Evolutionary conservation across 306 rosid genomes (phyloP).

Genomic region (Vicia villosa): DNA sequence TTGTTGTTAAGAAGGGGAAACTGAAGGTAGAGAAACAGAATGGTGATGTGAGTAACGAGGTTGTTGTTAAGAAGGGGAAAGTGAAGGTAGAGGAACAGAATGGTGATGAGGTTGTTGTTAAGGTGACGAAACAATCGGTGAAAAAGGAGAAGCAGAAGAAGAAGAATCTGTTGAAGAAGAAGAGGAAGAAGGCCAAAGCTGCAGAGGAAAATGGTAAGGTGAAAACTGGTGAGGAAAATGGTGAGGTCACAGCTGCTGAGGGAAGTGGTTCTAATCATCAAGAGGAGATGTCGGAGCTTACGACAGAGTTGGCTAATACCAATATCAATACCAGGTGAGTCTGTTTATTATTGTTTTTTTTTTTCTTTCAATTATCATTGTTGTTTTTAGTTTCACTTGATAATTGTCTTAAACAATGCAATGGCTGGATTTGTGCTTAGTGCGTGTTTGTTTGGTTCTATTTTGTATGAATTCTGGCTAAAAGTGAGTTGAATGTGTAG

Average conservation of each 20-base stretch:
- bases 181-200: conserved; percentile 36
- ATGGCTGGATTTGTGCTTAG: conserved; percentile 1
- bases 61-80: conserved; percentile 40
- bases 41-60: conserved; percentile 37
- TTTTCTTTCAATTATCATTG: neutral
- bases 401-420: conserved; percentile 6
- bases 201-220: conserved; percentile 10
- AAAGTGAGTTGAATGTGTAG: neutral
- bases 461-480: neutral
- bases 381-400: neutral
- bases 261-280: conserved; percentile 39
- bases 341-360: neutral
- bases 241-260: conserved; percentile 31
- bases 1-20: conserved; percentile 39
- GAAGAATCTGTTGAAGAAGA: conserved; percentile 34
- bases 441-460: neutral
- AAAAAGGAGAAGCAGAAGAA: conserved; percentile 39
- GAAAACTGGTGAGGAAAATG: conserved; percentile 20
- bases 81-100: conserved; percentile 29
- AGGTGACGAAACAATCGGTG: conserved; percentile 13
- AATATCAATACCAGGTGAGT: conserved; percentile 49
- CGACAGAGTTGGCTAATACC: conserved; percentile 36
- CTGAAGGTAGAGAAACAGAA: conserved; percentile 32
- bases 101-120: conserved; percentile 40
- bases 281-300: conserved; percentile 34